Percentiles rank a stretch among this genome's conserved stretches.
Conservation (phyloP, 805 yeast species). For the Candida ovalis region DNA sequence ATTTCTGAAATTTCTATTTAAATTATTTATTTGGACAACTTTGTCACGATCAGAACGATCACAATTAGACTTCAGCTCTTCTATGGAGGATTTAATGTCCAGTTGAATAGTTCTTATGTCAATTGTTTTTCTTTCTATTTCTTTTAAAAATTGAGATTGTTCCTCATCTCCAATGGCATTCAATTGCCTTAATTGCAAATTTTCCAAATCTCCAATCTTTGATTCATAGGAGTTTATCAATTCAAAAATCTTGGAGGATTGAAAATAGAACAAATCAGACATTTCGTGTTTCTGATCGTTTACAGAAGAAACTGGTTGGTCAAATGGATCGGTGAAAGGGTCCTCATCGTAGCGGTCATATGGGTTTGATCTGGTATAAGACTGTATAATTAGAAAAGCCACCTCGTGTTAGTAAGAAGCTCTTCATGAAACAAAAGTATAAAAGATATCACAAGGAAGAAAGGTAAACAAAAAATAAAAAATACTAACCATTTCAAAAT, state of each 20-base stretch:
- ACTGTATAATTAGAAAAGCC: neutral
- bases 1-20: constrained; percentile 74
- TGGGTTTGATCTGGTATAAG: neutral
- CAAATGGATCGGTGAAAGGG: constrained; percentile 1
- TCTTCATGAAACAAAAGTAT: neutral
- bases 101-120: constrained; percentile 53
- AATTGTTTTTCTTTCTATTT: constrained; percentile 65
- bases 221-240: constrained; percentile 42
- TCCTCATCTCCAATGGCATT: constrained; percentile 63
- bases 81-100: constrained; percentile 68
- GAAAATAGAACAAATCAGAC: constrained; percentile 1
- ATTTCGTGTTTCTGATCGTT: neutral
- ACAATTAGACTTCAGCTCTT: constrained; percentile 62
- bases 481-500: too few species aligned
- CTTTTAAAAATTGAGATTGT: constrained; percentile 46
- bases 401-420: too few species aligned
- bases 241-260: constrained; percentile 1
- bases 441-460: neutral
- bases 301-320: neutral
- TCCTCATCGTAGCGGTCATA: neutral
- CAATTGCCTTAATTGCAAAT: constrained; percentile 58
- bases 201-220: constrained; percentile 58
- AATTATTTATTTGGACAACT: constrained; percentile 80
- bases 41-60: constrained; percentile 64
- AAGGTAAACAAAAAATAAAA: too few species aligned